Evolutionary conservation across 306 rosid species (phyloP).

Genomic region (Cucurbita argyrosperma): DNA sequence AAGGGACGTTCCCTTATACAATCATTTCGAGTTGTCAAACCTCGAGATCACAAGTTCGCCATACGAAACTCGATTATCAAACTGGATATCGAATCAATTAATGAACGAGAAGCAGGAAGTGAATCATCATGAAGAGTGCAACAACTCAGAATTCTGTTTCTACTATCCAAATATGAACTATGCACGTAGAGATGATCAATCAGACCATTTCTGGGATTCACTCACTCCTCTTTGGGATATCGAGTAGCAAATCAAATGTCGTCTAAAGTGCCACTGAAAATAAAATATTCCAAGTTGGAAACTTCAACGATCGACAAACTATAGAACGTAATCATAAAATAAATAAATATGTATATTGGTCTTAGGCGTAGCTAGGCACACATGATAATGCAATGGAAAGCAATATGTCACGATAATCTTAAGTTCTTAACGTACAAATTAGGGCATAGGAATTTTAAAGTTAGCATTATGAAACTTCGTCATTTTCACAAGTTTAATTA

Average conservation of each 20-base stretch:
- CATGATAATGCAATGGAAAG: background rate
- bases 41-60: constrained; percentile 34
- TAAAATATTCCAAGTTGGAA: background rate
- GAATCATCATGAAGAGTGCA: constrained; percentile 15
- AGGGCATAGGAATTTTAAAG: background rate
- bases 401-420: background rate
- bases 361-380: background rate
- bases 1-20: constrained; percentile 1
- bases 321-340: background rate
- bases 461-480: background rate
- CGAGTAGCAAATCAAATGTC: background rate
- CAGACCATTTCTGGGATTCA: constrained; percentile 27
- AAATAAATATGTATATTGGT: too few species aligned
- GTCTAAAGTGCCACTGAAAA: background rate
- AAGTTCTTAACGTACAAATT: background rate
- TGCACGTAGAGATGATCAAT: constrained; percentile 4
- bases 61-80: constrained; percentile 28
- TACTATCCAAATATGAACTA: constrained; percentile 10
- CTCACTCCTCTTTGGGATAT: constrained; percentile 42
- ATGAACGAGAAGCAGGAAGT: constrained; percentile 18
- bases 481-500: background rate
- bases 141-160: constrained; percentile 10
- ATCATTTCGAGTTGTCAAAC: constrained; percentile 13
- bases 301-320: background rate
- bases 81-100: constrained; percentile 39